Percentiles rank a stretch among this genome's conserved stretches.
Conservation (phyloP, 2,329 filamentous ascomycete species). For the Colletotrichum melonis region DNA sequence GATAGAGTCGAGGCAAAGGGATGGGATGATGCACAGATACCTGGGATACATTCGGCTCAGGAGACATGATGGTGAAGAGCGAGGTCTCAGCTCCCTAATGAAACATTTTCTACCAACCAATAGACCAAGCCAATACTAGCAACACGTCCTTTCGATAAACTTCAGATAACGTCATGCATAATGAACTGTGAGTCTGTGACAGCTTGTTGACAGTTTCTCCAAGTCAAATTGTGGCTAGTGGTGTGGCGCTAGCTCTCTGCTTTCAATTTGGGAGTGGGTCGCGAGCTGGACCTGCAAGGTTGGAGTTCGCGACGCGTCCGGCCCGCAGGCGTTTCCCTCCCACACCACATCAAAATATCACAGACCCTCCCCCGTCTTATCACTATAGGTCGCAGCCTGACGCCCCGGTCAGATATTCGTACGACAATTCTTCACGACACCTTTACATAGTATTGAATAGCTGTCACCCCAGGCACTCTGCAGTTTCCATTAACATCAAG, state of each 20-base stretch:
- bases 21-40: slow-evolving; percentile 9
- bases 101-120: not conserved
- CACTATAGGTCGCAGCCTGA: slow-evolving; percentile 8
- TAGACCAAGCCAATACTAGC: not conserved
- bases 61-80: not conserved
- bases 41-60: slow-evolving; percentile 5
- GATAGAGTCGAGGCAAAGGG: not conserved
- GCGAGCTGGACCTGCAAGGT: slow-evolving; percentile 16
- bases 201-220: not conserved
- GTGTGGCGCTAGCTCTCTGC: slow-evolving; percentile 30
- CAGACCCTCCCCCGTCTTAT: slow-evolving; percentile 4
- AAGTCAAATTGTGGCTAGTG: slow-evolving; percentile 22
- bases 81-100: slow-evolving; percentile 1
- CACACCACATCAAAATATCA: slow-evolving; percentile 34
- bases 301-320: slow-evolving; percentile 32
- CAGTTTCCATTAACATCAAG: not conserved
- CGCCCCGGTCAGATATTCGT: not conserved
- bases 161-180: not conserved
- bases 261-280: slow-evolving; percentile 8
- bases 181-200: not conserved
- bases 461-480: not conserved
- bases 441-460: not conserved
- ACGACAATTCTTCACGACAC: not conserved
- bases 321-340: slow-evolving; percentile 22
- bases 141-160: not conserved